Conservation (phyloP, 2,329 filamentous ascomycete genomes). For the Tothia fuscella region DNA sequence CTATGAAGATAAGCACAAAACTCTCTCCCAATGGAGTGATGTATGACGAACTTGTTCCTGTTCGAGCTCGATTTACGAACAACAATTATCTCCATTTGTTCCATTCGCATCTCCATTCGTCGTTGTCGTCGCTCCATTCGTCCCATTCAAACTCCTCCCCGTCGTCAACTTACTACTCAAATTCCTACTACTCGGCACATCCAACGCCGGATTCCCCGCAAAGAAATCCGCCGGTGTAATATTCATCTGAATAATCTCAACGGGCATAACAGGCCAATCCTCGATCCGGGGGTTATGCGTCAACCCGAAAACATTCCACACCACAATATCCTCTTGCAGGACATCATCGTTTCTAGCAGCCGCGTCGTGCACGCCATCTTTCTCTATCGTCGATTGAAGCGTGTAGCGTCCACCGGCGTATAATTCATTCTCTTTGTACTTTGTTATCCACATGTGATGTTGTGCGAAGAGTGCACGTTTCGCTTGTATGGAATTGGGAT, state of each 20-base stretch:
- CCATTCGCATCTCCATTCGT: no score
- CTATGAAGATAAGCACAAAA: no score
- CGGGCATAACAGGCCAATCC: constrained; percentile 20
- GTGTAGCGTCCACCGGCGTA: constrained; percentile 32
- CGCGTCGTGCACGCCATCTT: background rate
- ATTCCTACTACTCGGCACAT: background rate
- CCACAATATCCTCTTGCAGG: constrained; percentile 15
- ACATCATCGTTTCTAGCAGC: background rate
- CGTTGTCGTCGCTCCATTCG: no score
- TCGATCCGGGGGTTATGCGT: constrained; percentile 21
- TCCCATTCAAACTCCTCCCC: no score
- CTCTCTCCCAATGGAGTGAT: no score
- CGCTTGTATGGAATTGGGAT: constrained; percentile 31
- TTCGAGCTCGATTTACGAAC: no score
- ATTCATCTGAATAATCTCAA: background rate
- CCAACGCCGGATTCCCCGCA: background rate
- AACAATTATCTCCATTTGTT: no score
- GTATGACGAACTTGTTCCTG: no score
- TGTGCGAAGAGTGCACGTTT: constrained; percentile 37
- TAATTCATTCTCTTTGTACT: constrained; percentile 39
- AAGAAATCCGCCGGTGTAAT: background rate
- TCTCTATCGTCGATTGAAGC: background rate
- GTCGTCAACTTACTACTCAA: background rate
- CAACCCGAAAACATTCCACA: constrained; percentile 21
- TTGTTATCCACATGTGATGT: constrained; percentile 43